Evolutionary conservation across 768 basidiomycete species (phyloP), one percentile per base, ranked within the genome.

Genomic region (Podaxis carcinomalis): DNA sequence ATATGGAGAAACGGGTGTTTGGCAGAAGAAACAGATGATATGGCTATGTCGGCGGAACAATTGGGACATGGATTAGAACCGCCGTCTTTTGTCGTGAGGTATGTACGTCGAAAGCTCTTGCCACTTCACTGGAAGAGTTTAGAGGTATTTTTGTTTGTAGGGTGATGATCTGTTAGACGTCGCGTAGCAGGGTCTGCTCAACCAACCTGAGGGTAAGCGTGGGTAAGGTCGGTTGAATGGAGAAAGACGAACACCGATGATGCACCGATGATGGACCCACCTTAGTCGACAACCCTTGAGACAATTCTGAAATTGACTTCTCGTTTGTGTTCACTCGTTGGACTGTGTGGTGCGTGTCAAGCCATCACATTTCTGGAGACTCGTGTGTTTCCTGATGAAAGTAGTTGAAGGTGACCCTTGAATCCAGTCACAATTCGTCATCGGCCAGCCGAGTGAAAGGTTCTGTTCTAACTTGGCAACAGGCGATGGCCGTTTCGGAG

Each of bases 1-100:
- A 0, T 75, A 63, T 2, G 78, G 74, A 14, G 40, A 44, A 7
- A 70, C 69, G 0, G 73, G 42, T 0, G 83, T 78, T 58, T 85
- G 80, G 72, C 91, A 93, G 77, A 88, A 93, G 70, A 86, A 92
- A 67, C 91, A 93, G n/a, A 75, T 72, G 39, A 78, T 69, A 60
- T 70, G 75, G 64, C 76, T 79, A 32, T 77, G 74, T 61, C 84
- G 81, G 54, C 82, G 80, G 63, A 91, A 84, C 59, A 90, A 68
- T 49, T 68, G 63, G 21, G 77, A 63, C 78, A 79, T 78, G 54
- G 68, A 50, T 21, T 54, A 5, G 14, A 13, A 23, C n/a, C 7
- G 50, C 5, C 36, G 39, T 36, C 28, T 27, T 5, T 23, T 37
- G 56, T 57, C 16, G 42, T 32, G 13, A 14, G 16, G 44, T 32